Percentiles rank a stretch among this genome's conserved stretches.
Conservation (phyloP, 2,329 filamentous ascomycete genomes). For the Cadophora sp. region DNA sequence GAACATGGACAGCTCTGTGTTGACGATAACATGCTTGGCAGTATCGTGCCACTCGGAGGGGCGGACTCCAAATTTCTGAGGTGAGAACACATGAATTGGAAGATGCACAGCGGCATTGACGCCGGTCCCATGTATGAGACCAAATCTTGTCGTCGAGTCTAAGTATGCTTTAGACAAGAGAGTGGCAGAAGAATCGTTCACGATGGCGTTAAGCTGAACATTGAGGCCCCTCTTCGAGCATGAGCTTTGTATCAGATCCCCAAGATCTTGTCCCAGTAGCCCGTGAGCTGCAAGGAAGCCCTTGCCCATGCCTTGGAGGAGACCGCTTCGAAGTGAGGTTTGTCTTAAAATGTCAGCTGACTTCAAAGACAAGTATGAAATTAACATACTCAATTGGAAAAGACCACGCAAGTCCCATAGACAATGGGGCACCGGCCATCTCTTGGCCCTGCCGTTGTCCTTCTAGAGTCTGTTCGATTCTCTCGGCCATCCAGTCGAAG, state of each 20-base stretch:
- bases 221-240: slow-evolving; percentile 55
- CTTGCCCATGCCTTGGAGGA: slow-evolving; percentile 69
- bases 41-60: slow-evolving; percentile 62
- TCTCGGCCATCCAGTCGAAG: slow-evolving; percentile 72
- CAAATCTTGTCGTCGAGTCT: slow-evolving; percentile 64
- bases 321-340: slow-evolving; percentile 66
- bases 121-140: slow-evolving; percentile 71
- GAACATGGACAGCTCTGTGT: slow-evolving; percentile 73
- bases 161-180: slow-evolving; percentile 67
- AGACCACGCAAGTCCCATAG: slow-evolving; percentile 70
- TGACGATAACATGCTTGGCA: slow-evolving; percentile 69
- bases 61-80: slow-evolving; percentile 61
- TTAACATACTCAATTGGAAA: slow-evolving; percentile 70
- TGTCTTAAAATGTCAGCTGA: slow-evolving; percentile 55
- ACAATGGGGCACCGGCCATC: slow-evolving; percentile 50
- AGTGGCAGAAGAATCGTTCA: slow-evolving; percentile 73
- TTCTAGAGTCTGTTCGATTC: slow-evolving; percentile 62
- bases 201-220: slow-evolving; percentile 64
- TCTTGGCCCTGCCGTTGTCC: slow-evolving; percentile 50
- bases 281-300: slow-evolving; percentile 66
- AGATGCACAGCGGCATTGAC: slow-evolving; percentile 71
- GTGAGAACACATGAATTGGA: slow-evolving; percentile 61
- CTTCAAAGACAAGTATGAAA: slow-evolving; percentile 9
- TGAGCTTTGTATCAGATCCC: slow-evolving; percentile 61
- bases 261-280: slow-evolving; percentile 64